phyloP scores from a whole-genome alignment of 495 filamentous ascomycete species.

The Penicillium pancosmium region DNA sequence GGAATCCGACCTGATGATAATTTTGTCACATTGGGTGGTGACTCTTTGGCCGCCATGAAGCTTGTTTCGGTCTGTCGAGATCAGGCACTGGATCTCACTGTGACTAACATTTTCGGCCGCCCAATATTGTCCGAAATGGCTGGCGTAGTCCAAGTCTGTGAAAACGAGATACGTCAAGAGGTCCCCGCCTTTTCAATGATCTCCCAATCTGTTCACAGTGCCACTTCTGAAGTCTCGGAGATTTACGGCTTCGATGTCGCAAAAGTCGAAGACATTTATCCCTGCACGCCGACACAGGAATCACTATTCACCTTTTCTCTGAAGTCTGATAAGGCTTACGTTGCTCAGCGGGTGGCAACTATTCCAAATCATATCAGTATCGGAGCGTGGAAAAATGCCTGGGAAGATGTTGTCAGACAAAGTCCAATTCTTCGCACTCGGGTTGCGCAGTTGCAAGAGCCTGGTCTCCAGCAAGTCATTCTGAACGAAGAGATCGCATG shows the following conservation, averaged over 20 bases:
- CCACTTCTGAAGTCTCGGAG: conserved; percentile 30
- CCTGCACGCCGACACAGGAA: conserved; percentile 67
- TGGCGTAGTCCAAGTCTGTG: conserved; percentile 18
- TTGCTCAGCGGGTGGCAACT: conserved; percentile 53
- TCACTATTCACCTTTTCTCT: conserved; percentile 62
- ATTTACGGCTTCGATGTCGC: conserved; percentile 31
- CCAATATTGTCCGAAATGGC: conserved; percentile 51
- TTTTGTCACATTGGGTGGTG: conserved; percentile 65
- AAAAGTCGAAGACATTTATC: conserved; percentile 55
- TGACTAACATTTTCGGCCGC: conserved; percentile 47
- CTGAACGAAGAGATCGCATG: conserved; percentile 49
- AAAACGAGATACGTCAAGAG: conserved; percentile 17
- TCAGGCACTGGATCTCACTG: conserved; percentile 37
- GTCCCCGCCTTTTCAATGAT: conserved; percentile 39
- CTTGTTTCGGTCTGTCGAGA: conserved; percentile 41
- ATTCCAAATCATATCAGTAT: conserved; percentile 40
- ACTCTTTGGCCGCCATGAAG: conserved; percentile 64
- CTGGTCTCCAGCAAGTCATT: conserved; percentile 62
- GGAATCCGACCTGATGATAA: conserved; percentile 40
- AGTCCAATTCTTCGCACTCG: conserved; percentile 61
- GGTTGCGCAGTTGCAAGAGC: conserved; percentile 55
- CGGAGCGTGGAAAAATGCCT: conserved; percentile 51
- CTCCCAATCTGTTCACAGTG: conserved; percentile 31
- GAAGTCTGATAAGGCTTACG: conserved; percentile 58
- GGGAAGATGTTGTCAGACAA: conserved; percentile 46